A percentile compares a stretch with the other conserved stretches of the same genome.
Evolutionary conservation across 495 filamentous ascomycete species (phyloP).

Genomic region (Podospora bellae-mahoneyi): DNA sequence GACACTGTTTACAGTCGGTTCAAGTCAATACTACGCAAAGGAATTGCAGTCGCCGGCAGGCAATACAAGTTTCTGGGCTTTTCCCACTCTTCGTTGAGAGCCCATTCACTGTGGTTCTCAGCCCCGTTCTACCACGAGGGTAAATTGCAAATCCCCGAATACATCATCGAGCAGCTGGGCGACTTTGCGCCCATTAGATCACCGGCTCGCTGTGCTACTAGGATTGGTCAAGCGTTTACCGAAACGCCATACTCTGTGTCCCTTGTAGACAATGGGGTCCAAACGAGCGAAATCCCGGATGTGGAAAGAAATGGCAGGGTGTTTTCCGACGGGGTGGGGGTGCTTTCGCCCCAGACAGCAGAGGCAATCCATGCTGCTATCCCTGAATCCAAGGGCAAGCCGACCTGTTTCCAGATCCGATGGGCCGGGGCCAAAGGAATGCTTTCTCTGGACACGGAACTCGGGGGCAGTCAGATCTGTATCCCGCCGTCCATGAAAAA

Average conservation of each 20-base stretch:
- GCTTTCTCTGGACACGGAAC: slow-evolving; percentile 59
- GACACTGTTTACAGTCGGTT: slow-evolving; percentile 58
- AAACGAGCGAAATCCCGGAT: slow-evolving; percentile 40
- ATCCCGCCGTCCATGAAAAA: slow-evolving; percentile 76
- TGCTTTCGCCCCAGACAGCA: slow-evolving; percentile 57
- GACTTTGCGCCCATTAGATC: slow-evolving; percentile 60
- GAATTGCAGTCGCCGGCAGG: slow-evolving; percentile 62
- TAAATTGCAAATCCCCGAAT: slow-evolving; percentile 38
- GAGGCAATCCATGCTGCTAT: slow-evolving; percentile 51
- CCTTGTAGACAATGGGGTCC: slow-evolving; percentile 34
- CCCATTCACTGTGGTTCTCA: slow-evolving; percentile 70
- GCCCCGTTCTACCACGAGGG: slow-evolving; percentile 58
- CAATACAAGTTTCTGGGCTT: slow-evolving; percentile 71
- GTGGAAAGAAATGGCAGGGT: slow-evolving; percentile 45
- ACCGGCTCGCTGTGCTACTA: slow-evolving; percentile 72
- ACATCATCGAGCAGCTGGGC: slow-evolving; percentile 61
- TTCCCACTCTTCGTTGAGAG: slow-evolving; percentile 71
- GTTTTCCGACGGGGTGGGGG: slow-evolving; percentile 79
- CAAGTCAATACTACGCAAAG: slow-evolving; percentile 51
- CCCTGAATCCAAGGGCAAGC: slow-evolving; percentile 39
- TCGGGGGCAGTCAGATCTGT: slow-evolving; percentile 52
- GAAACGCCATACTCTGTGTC: slow-evolving; percentile 61
- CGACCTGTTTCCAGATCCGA: slow-evolving; percentile 70
- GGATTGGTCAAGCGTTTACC: slow-evolving; percentile 81
- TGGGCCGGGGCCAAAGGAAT: slow-evolving; percentile 70